Evolutionary conservation across 108 stramenopile genomes (phyloP), one percentile per base, ranked within the genome.

Genomic region (Stephanodiscus triporus): DNA sequence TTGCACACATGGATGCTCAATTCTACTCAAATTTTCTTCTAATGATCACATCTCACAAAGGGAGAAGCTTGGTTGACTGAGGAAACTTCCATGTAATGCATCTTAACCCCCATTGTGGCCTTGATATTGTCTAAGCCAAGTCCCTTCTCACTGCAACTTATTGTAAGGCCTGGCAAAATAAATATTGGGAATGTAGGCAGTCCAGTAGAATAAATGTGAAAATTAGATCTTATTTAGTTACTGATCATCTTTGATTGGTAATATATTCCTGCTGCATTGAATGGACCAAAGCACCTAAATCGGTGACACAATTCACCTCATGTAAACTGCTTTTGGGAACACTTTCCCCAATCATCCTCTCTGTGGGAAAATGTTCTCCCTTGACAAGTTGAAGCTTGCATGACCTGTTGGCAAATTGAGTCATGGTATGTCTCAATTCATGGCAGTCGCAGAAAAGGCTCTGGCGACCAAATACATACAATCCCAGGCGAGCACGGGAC

Each of bases 401-500:
- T 7, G 87, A 79, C 36, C 63, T 79, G 13, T 66, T 58, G 23
- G 60, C 68, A 66, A 93, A 93, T 55, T 88, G 85, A 54, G 79
- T 78, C 75, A 98, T 85, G 9, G 87, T 88, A 1, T 47, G 81
- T 34, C 82, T 84, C 68, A 98, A 70, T 23, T 96, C 95, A 42
- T 88, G 82, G 53, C 89, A 91, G 47, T 75, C 66, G 56, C 76
- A 76, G 70, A 97, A 97, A 51, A 96, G 9, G 26, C 55, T 55
- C 60, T 78, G 69, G 11, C 93, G 88, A 47, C 95, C 85, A 62
- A 98, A 92, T 27, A 97, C 94, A 72, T 99, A 99, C 13, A 99
- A 82, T 19, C 99, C 99, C 16, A 98, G 88, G n/a, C 97, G 77
- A 16, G 99, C 97, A 29, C 99, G 89, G 8, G 95, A 96, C 17